Conservation (phyloP, 2,329 filamentous ascomycete species). For the Pestalotiopsis fici region DNA sequence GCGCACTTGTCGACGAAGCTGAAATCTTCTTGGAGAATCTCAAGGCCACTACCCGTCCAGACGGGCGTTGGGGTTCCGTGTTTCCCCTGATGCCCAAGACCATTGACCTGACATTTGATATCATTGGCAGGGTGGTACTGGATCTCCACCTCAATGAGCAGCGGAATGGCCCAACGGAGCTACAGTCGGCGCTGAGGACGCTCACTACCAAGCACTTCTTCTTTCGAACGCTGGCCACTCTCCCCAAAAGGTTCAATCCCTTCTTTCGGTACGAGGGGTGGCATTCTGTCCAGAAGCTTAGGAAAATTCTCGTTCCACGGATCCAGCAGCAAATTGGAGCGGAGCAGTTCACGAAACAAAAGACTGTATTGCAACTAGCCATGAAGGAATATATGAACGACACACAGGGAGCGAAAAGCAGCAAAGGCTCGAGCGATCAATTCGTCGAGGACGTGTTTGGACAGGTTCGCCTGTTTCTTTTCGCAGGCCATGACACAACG, state of each 20-base stretch:
- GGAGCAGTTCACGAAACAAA: conserved; percentile 7
- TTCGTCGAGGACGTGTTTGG: conserved; percentile 15
- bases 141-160: conserved; percentile 11
- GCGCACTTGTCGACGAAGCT: conserved; percentile 26
- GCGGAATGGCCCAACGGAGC: conserved; percentile 4
- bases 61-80: conserved; percentile 16
- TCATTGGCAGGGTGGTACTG: conserved; percentile 23
- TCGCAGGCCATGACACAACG: conserved; percentile 29
- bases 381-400: conserved; percentile 16
- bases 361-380: conserved; percentile 23
- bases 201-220: conserved; percentile 10
- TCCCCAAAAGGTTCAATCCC: conserved; percentile 1
- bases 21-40: conserved; percentile 19
- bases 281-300: conserved; percentile 15
- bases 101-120: conserved; percentile 19
- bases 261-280: conserved; percentile 1
- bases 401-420: background rate
- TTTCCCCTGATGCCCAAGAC: conserved; percentile 22
- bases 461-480: conserved; percentile 22
- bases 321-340: conserved; percentile 11
- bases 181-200: conserved; percentile 5
- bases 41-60: conserved; percentile 5
- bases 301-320: conserved; percentile 11
- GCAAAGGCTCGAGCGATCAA: background rate
- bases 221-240: conserved; percentile 12